Evolutionary conservation across 2,329 filamentous ascomycete genomes (phyloP).

Genomic region (Chaetothyriales sp.): DNA sequence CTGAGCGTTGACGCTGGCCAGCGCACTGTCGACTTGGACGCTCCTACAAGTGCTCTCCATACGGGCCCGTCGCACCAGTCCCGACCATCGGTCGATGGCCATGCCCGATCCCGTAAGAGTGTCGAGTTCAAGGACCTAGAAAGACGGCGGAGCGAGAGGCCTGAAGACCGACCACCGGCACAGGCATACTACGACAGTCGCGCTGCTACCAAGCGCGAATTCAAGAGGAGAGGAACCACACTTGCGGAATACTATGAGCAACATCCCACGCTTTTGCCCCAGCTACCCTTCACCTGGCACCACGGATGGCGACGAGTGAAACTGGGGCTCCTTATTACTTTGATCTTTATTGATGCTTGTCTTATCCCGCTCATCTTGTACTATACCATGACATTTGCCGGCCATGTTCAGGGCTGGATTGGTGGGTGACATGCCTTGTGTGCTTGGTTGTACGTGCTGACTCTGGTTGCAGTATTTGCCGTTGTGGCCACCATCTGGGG

Average conservation of each 20-base stretch:
- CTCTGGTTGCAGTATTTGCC: slow-evolving; percentile 12
- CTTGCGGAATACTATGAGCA: slow-evolving; percentile 17
- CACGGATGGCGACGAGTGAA: slow-evolving; percentile 16
- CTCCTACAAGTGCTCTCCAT: slow-evolving; percentile 3
- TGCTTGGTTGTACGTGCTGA: neutral
- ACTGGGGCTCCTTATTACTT: slow-evolving; percentile 12
- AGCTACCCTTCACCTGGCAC: slow-evolving; percentile 17
- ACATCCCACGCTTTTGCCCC: slow-evolving; percentile 15
- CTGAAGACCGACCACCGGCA: slow-evolving; percentile 9
- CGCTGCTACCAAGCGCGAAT: slow-evolving; percentile 18
- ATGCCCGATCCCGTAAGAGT: neutral
- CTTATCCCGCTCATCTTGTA: slow-evolving; percentile 16
- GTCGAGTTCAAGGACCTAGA: neutral
- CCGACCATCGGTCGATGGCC: neutral
- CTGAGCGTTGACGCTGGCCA: slow-evolving; percentile 7
- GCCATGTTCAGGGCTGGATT: slow-evolving; percentile 15
- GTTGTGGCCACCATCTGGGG: slow-evolving; percentile 18
- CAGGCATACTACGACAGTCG: slow-evolving; percentile 18
- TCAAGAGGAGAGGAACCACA: slow-evolving; percentile 15
- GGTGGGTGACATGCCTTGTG: slow-evolving; percentile 4
- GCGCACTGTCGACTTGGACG: slow-evolving; percentile 8
- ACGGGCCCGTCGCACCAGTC: neutral
- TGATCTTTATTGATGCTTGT: slow-evolving; percentile 18
- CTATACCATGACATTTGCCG: slow-evolving; percentile 15
- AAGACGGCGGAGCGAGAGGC: slow-evolving; percentile 6